Percentiles rank a stretch among this genome's conserved stretches.
phyloP scores from a whole-genome alignment of 2,329 filamentous ascomycete genomes.

The Sclerotinia trifoliorum region DNA sequence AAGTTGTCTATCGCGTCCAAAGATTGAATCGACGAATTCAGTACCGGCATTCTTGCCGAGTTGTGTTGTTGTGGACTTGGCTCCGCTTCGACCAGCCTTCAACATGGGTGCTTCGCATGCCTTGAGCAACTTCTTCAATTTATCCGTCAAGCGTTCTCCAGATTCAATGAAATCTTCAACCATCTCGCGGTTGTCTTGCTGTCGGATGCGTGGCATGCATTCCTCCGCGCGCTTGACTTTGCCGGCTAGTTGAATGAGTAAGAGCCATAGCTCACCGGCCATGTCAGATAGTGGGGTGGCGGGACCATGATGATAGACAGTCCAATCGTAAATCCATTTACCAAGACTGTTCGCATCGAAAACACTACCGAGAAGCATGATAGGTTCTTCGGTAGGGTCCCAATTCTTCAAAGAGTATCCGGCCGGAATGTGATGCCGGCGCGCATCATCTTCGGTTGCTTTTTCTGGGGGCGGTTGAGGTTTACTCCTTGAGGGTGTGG shows the following conservation, averaged over 20 bases:
- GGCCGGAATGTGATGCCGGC: conserved; percentile 71
- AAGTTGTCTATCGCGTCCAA: conserved; percentile 85
- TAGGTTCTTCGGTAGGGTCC: conserved; percentile 92
- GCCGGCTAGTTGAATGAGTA: conserved; percentile 88
- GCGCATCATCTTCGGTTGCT: conserved; percentile 60
- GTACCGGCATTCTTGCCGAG: conserved; percentile 91
- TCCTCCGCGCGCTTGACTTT: conserved; percentile 92
- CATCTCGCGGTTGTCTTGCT: conserved; percentile 71
- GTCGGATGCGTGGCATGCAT: conserved; percentile 68
- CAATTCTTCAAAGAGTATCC: conserved; percentile 98
- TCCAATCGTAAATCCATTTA: conserved; percentile 99
- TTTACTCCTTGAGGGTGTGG: conserved; percentile 38
- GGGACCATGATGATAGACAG: conserved; percentile 82
- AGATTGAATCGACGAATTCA: conserved; percentile 95
- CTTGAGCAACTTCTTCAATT: conserved; percentile 83
- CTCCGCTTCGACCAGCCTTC: conserved; percentile 74
- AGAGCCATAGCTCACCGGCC: conserved; percentile 91
- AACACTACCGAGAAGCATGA: conserved; percentile 89
- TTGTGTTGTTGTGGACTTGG: conserved; percentile 59
- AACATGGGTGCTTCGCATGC: conserved; percentile 94
- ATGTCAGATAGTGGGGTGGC: conserved; percentile 83
- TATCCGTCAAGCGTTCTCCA: conserved; percentile 81
- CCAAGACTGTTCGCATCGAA: conserved; percentile 97
- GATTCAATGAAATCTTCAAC: conserved; percentile 88
- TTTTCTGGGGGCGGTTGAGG: conserved; percentile 44